Evolutionary conservation across 441 rosid species (phyloP).

Genomic region (Adansonia grandidieri): DNA sequence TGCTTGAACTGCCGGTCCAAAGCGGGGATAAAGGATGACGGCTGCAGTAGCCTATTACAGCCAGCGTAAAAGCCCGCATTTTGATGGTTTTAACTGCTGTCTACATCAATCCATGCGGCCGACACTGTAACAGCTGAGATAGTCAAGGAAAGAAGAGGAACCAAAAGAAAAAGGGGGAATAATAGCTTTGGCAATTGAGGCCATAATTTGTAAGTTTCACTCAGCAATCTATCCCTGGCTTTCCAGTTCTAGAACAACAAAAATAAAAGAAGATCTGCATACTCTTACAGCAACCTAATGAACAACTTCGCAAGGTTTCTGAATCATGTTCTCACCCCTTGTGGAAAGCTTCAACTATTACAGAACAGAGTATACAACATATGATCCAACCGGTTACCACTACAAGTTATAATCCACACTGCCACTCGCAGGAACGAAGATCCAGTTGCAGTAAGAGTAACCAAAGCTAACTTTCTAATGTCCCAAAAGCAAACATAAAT

Average conservation of each 20-base stretch:
- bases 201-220: background rate
- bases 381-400: slow-evolving; percentile 6
- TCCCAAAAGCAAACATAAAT: background rate
- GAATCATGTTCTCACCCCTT: background rate
- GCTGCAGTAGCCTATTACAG: too few species aligned
- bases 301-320: background rate
- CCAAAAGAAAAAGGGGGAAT: background rate
- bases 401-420: background rate
- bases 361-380: background rate
- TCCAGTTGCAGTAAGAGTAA: background rate
- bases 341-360: background rate
- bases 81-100: slow-evolving; percentile 1
- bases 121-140: background rate
- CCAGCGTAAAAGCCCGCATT: too few species aligned
- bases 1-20: too few species aligned
- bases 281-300: slow-evolving; percentile 1
- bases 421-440: background rate
- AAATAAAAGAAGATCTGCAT: background rate
- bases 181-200: background rate
- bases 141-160: slow-evolving; percentile 3
- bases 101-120: background rate
- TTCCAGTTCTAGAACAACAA: background rate
- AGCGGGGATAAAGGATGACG: too few species aligned
- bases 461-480: background rate
- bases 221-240: background rate